phyloP scores from a whole-genome alignment of 1,284 basidiomycete genomes.

The Entoloma clypeatum region DNA sequence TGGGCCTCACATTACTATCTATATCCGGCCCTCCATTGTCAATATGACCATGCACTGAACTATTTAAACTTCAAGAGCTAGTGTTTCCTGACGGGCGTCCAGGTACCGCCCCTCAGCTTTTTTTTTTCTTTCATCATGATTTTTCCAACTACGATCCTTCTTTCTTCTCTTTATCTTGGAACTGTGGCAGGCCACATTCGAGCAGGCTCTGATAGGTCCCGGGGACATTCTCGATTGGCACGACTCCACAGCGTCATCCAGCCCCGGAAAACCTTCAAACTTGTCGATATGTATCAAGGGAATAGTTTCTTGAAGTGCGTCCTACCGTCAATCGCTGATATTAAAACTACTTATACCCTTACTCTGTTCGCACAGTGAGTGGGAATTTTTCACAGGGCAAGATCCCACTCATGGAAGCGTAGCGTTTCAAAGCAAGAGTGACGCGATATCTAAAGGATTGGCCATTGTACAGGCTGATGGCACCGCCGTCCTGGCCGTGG shows the following conservation, averaged over 20 bases:
- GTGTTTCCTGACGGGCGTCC: too few species aligned
- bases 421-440: slow-evolving; percentile 43
- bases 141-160: too few species aligned
- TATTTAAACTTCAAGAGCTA: too few species aligned
- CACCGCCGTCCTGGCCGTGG: slow-evolving; percentile 56
- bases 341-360: background rate
- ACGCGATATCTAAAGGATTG: slow-evolving; percentile 48
- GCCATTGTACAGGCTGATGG: slow-evolving; percentile 54
- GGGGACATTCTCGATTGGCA: slow-evolving; percentile 1
- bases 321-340: slow-evolving; percentile 2
- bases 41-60: too few species aligned
- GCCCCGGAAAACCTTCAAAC: slow-evolving; percentile 1
- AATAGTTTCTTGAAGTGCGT: slow-evolving; percentile 9
- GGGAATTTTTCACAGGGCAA: slow-evolving; percentile 52
- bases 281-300: slow-evolving; percentile 1
- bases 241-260: background rate
- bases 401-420: slow-evolving; percentile 71
- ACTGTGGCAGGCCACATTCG: too few species aligned
- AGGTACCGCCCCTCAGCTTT: too few species aligned
- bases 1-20: too few species aligned
- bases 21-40: too few species aligned
- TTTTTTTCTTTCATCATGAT: too few species aligned
- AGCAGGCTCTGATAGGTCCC: too few species aligned
- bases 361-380: slow-evolving; percentile 37
- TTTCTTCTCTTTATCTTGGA: too few species aligned